These are phyloP conservation scores for Fusarium lateritium DNA, from an alignment of 2,329 filamentous ascomycete genomes.

Conservation along the genomic window DNA sequence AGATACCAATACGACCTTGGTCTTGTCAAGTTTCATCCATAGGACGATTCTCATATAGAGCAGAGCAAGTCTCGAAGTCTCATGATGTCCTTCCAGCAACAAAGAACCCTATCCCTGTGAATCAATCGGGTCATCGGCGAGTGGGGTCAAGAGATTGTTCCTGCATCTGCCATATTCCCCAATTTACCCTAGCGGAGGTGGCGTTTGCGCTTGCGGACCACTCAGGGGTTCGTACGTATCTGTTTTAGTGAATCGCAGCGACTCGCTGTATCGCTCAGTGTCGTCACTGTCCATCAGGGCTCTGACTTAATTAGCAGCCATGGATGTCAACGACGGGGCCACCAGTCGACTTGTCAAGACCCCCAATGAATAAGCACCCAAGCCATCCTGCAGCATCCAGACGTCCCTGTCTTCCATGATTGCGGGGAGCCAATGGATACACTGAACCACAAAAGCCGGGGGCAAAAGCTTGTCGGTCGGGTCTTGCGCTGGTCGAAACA, in stretches of 20 bases:
- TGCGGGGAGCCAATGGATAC: conserved; percentile 33
- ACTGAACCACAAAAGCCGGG: conserved; percentile 30
- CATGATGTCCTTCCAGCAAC: conserved; percentile 5
- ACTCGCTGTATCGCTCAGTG: not conserved
- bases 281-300: conserved; percentile 22
- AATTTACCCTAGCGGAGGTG: conserved; percentile 45
- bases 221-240: conserved; percentile 32
- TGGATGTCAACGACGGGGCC: not conserved
- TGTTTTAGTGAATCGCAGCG: conserved; percentile 33
- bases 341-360: conserved; percentile 16
- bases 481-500: conserved; percentile 32
- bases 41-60: conserved; percentile 23
- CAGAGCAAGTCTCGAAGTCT: conserved; percentile 10
- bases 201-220: conserved; percentile 34
- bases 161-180: conserved; percentile 49
- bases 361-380: conserved; percentile 1
- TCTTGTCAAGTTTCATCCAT: conserved; percentile 5
- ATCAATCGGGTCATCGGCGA: conserved; percentile 45
- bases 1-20: not conserved
- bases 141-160: conserved; percentile 53
- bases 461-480: conserved; percentile 42
- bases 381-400: conserved; percentile 6
- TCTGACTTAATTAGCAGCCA: conserved; percentile 17
- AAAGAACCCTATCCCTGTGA: conserved; percentile 16
- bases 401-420: conserved; percentile 1